phyloP scores from a whole-genome alignment of 306 rosid genomes.

The Lathyrus sativus region DNA sequence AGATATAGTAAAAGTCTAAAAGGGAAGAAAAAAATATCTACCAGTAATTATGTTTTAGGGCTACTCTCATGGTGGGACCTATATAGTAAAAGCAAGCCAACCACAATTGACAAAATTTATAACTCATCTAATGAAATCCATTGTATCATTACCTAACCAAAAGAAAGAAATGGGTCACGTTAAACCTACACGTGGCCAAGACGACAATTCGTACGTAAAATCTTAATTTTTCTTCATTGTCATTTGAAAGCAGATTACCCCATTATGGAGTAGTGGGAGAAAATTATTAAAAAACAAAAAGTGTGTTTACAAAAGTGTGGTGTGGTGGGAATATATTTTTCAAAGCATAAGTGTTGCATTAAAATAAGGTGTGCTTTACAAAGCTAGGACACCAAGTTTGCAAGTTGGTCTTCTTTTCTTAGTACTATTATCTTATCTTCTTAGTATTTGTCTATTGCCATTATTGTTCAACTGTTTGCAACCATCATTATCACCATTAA shows the following conservation, averaged over 20 bases:
- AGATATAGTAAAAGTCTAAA: too few relatives aligned
- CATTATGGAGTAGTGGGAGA: background rate
- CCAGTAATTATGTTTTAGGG: background rate
- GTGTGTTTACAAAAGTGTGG: background rate
- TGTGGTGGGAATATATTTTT: background rate
- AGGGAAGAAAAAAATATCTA: too few relatives aligned
- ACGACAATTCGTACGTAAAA: background rate
- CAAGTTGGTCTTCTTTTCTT: background rate
- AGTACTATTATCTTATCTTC: background rate
- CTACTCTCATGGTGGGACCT: background rate
- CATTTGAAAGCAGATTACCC: background rate
- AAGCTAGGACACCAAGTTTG: too few relatives aligned
- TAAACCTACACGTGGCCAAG: slow-evolving; percentile 1
- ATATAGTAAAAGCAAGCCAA: background rate
- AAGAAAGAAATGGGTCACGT: background rate
- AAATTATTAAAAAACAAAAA: background rate
- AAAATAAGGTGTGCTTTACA: background rate
- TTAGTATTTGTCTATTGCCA: background rate
- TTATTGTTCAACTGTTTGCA: background rate
- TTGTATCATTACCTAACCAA: background rate
- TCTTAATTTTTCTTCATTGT: background rate
- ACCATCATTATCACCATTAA: background rate
- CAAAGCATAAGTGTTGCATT: background rate
- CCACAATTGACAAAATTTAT: background rate
- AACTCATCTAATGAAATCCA: background rate